phyloP scores from a whole-genome alignment of 1,284 basidiomycete genomes.

The Stygiomarasmius scandens region DNA sequence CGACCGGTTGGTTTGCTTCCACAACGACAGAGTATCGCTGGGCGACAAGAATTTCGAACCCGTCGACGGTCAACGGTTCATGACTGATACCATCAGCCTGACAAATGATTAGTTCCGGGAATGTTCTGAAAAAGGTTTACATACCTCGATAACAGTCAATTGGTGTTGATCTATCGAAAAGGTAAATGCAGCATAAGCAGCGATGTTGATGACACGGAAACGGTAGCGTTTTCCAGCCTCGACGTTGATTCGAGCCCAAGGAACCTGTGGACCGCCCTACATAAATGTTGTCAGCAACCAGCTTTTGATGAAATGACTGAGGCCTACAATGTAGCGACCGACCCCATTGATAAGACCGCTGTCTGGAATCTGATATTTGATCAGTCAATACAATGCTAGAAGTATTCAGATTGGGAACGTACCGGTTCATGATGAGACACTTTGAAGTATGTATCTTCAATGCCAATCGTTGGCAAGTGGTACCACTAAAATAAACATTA shows the following conservation, averaged over 20 bases:
- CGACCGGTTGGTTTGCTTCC: constrained; percentile 12
- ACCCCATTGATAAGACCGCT: constrained; percentile 34
- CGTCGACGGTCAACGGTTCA: constrained; percentile 44
- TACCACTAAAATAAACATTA: too few species aligned
- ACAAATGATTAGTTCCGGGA: constrained; percentile 27
- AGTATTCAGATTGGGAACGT: constrained; percentile 7
- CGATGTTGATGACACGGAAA: constrained; percentile 53
- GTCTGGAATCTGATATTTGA: constrained; percentile 13
- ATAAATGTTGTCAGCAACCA: neutral
- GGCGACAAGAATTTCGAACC: constrained; percentile 47
- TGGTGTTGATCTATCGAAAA: constrained; percentile 50
- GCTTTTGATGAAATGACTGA: neutral
- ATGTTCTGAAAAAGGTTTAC: constrained; percentile 21
- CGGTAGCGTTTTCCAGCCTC: constrained; percentile 54
- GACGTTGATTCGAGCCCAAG: constrained; percentile 41
- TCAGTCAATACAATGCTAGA: neutral
- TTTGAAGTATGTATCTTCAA: constrained; percentile 42
- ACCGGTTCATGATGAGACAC: constrained; percentile 28
- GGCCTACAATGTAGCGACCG: constrained; percentile 31
- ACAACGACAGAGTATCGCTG: constrained; percentile 55
- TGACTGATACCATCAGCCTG: constrained; percentile 50
- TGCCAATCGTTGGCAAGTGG: constrained; percentile 36
- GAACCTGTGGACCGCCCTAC: constrained; percentile 34
- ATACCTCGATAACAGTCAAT: constrained; percentile 40
- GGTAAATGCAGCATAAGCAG: constrained; percentile 32